Percentiles rank a stretch among this genome's conserved stretches.
Conservation (phyloP, 208 protist genomes). For the Leishmania gerbilli region DNA sequence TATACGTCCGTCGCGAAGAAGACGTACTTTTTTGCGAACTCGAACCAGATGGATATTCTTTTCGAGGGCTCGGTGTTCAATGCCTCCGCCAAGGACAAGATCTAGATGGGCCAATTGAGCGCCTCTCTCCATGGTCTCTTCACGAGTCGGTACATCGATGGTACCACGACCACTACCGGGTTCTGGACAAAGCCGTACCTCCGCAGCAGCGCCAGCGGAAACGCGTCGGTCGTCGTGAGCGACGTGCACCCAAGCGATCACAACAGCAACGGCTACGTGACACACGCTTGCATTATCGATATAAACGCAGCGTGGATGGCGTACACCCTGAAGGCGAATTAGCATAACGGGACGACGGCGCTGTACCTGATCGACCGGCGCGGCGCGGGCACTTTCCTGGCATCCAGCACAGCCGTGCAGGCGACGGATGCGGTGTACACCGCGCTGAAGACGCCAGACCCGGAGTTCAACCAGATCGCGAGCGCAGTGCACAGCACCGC, state of each 20-base stretch:
- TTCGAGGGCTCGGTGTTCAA: constrained; percentile 30
- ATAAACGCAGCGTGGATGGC: constrained; percentile 36
- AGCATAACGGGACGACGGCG: constrained; percentile 37
- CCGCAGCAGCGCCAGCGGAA: constrained; percentile 24
- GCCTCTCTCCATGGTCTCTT: constrained; percentile 30
- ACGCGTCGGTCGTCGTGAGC: constrained; percentile 28
- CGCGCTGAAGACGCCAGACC: constrained; percentile 38
- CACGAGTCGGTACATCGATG: constrained; percentile 21
- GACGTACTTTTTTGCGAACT: constrained; percentile 48
- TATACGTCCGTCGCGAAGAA: constrained; percentile 19
- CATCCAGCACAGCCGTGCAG: constrained; percentile 21
- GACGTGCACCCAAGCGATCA: constrained; percentile 44
- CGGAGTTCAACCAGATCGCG: constrained; percentile 40
- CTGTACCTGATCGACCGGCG: constrained; percentile 54
- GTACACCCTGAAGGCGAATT: constrained; percentile 22
- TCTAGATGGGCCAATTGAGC: constrained; percentile 15
- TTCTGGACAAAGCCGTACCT: constrained; percentile 54
- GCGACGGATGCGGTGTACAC: constrained; percentile 29
- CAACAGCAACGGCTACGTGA: constrained; percentile 25
- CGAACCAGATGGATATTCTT: constrained; percentile 27
- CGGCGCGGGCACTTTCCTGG: constrained; percentile 39
- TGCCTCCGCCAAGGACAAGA: constrained; percentile 2
- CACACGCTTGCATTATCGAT: constrained; percentile 38
- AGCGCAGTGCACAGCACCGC: constrained; percentile 30
- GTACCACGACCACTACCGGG: constrained; percentile 13